Conservation (phyloP, 305 asterid genomes). For the Rubia balearica region DNA sequence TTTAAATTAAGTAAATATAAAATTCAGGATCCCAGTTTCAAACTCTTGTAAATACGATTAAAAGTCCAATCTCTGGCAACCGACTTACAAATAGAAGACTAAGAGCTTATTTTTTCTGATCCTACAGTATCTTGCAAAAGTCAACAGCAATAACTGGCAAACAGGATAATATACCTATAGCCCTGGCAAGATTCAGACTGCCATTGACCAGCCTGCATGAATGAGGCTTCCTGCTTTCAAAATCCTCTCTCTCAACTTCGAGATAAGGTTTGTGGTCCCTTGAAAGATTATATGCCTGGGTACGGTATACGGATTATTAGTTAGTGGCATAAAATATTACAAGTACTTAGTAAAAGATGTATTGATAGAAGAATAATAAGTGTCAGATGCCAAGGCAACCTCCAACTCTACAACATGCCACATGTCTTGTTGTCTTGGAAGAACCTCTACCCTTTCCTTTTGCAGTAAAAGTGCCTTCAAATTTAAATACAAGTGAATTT, state of each 20-base stretch:
- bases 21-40: not conserved
- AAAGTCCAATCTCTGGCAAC: not conserved
- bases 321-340: not conserved
- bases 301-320: constrained; percentile 12
- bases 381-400: not conserved
- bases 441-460: not conserved
- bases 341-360: not conserved
- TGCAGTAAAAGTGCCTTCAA: not conserved
- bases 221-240: constrained; percentile 88
- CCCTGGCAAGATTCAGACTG: constrained; percentile 88
- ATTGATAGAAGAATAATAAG: not conserved
- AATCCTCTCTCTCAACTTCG: constrained; percentile 84
- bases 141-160: constrained; percentile 11
- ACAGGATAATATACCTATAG: constrained; percentile 53
- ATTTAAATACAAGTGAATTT: not conserved
- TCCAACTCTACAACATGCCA: not conserved
- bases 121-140: not conserved
- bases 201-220: constrained; percentile 95
- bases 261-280: constrained; percentile 95
- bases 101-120: not conserved
- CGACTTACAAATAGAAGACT: not conserved
- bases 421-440: not conserved
- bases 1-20: not conserved
- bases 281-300: constrained; percentile 84
- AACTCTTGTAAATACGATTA: not conserved